Evolutionary conservation across 2,329 filamentous ascomycete species (phyloP).

Genomic region (Fusarium pininemorale): DNA sequence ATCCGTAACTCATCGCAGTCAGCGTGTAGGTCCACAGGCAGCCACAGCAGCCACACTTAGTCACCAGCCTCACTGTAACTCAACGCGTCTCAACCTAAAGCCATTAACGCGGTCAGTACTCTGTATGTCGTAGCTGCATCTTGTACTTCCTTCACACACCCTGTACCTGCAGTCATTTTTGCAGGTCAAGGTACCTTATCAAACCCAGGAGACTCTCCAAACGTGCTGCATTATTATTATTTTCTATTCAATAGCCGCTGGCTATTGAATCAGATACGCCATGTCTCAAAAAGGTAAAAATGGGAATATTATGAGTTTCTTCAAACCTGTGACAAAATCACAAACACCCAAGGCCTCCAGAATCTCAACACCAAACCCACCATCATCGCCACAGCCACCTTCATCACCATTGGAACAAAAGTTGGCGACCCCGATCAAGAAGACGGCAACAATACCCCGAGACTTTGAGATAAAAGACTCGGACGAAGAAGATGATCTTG

Average conservation of each 20-base stretch:
- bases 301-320: conserved; percentile 51
- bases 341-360: conserved; percentile 13
- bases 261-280: background rate
- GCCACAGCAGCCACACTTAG: conserved; percentile 17
- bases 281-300: conserved; percentile 43
- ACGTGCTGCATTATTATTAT: background rate
- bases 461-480: conserved; percentile 73
- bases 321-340: conserved; percentile 45
- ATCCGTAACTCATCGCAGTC: background rate
- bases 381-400: conserved; percentile 35
- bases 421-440: conserved; percentile 38
- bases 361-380: conserved; percentile 8
- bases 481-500: conserved; percentile 74
- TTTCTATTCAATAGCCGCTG: background rate
- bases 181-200: background rate
- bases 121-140: background rate
- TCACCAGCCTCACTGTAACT: background rate
- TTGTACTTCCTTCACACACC: conserved; percentile 11
- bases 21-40: background rate
- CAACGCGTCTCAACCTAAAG: conserved; percentile 12
- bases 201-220: background rate
- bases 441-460: conserved; percentile 49
- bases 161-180: conserved; percentile 1
- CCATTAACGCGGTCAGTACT: conserved; percentile 26
- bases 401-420: conserved; percentile 41